phyloP scores from a whole-genome alignment of 768 basidiomycete species.

The Pleurotus citrinopileatus region DNA sequence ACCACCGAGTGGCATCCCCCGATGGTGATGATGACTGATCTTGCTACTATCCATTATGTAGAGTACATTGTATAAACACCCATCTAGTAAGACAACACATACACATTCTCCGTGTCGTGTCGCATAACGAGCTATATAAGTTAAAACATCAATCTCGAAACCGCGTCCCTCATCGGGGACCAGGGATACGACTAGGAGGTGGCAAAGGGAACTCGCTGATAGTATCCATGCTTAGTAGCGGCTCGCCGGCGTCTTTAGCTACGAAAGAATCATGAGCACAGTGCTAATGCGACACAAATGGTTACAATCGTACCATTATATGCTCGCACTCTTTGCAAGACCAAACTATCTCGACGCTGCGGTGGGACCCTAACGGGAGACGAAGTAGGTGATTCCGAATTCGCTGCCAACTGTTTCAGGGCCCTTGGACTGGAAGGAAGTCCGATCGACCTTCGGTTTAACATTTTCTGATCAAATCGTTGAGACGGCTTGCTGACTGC shows the following conservation, averaged over 20 bases:
- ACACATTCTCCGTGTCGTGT: slow-evolving; percentile 4
- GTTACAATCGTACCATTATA: slow-evolving; percentile 22
- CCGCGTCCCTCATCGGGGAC: neutral
- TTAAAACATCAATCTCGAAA: neutral
- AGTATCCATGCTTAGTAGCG: slow-evolving; percentile 21
- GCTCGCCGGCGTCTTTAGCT: slow-evolving; percentile 13
- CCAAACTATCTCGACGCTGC: slow-evolving; percentile 32
- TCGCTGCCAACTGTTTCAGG: neutral
- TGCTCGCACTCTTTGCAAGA: slow-evolving; percentile 31
- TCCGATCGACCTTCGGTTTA: slow-evolving; percentile 11
- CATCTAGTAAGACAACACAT: slow-evolving; percentile 12
- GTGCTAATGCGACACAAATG: slow-evolving; percentile 6
- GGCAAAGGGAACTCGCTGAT: slow-evolving; percentile 37
- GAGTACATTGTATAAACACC: slow-evolving; percentile 12
- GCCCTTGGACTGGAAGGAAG: slow-evolving; percentile 1
- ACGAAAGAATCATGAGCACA: neutral
- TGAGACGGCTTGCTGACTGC: neutral
- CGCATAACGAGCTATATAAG: slow-evolving; percentile 27
- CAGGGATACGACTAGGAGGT: slow-evolving; percentile 16
- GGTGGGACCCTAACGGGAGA: slow-evolving; percentile 11
- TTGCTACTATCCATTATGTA: slow-evolving; percentile 4
- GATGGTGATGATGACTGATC: neutral
- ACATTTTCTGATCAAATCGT: neutral
- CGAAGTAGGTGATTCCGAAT: neutral
- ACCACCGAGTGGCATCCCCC: neutral